These are phyloP conservation scores for Globisporangium emineosum DNA, from an alignment of 352 stramenopile species.

Conservation along the genomic window DNA sequence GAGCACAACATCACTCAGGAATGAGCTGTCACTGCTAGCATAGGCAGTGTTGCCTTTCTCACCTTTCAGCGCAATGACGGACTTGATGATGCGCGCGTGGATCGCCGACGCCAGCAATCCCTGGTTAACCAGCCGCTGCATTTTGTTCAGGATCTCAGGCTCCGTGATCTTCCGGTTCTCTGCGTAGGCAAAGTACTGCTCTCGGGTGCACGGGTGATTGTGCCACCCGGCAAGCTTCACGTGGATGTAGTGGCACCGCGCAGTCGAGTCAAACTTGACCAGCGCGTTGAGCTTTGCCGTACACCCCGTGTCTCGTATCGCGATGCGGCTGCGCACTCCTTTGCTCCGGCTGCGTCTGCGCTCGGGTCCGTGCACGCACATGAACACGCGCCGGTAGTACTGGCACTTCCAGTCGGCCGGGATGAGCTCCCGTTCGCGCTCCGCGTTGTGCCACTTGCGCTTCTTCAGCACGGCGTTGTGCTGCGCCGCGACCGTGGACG, in stretches of 20 bases:
- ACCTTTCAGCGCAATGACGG: conserved; percentile 1
- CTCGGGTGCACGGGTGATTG: not conserved
- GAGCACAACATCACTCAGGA: not conserved
- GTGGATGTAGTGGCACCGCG: conserved; percentile 1
- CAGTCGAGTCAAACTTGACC: not conserved
- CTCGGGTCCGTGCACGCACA: not conserved
- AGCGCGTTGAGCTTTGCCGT: not conserved
- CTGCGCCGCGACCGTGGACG: not conserved
- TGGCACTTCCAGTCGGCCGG: not conserved
- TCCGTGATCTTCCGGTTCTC: not conserved
- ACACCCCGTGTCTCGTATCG: not conserved
- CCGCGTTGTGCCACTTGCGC: not conserved
- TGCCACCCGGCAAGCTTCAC: not conserved
- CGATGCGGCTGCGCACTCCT: not conserved
- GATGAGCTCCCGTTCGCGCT: conserved; percentile 4
- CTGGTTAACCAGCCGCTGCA: not conserved
- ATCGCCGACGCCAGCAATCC: not conserved
- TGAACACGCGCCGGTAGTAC: conserved; percentile 8
- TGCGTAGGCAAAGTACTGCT: not conserved
- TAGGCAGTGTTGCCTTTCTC: no score
- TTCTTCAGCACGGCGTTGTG: not conserved
- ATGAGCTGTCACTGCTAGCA: not conserved
- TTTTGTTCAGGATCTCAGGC: not conserved
- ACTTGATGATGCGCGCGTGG: not conserved
- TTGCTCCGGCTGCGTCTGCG: not conserved